These are phyloP conservation scores for Cystofilobasidium bisporidii DNA, from an alignment of 768 basidiomycete species.

Conservation along the genomic window DNA sequence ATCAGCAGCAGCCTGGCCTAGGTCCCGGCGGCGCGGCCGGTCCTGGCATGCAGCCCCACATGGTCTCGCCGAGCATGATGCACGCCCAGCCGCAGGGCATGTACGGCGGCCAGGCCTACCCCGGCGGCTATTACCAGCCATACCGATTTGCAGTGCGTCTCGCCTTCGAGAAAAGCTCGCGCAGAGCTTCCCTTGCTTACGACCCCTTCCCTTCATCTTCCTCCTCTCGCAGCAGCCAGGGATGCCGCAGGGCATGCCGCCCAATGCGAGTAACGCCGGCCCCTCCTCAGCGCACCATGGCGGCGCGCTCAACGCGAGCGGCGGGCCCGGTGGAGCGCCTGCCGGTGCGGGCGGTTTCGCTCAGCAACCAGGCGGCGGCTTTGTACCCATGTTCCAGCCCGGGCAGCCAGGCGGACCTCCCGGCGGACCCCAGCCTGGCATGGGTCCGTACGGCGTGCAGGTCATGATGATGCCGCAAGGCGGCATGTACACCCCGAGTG, in stretches of 20 bases:
- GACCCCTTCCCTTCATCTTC: not conserved
- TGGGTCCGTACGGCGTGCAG: not conserved
- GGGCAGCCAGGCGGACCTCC: not conserved
- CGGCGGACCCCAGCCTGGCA: not conserved
- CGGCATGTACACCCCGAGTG: constrained; percentile 1
- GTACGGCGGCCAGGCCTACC: constrained; percentile 6
- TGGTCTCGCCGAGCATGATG: constrained; percentile 16
- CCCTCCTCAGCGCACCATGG: not conserved
- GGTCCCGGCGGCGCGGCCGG: too few species aligned
- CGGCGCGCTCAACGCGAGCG: not conserved
- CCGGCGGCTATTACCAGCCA: constrained; percentile 15
- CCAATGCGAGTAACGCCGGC: not conserved
- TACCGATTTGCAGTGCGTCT: constrained; percentile 7
- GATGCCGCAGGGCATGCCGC: not conserved
- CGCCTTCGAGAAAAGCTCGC: not conserved
- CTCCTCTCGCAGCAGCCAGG: not conserved
- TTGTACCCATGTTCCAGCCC: constrained; percentile 4
- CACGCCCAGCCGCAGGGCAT: constrained; percentile 15
- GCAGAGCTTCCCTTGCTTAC: not conserved
- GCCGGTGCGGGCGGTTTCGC: not conserved
- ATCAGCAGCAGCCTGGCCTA: not conserved
- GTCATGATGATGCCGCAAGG: not conserved
- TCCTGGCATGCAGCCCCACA: constrained; percentile 13
- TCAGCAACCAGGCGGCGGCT: constrained; percentile 1
- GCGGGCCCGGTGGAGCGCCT: not conserved